Base-by-base conservation (phyloP, 148 eudicot species). In the Persicaria tinctoria region DNA sequence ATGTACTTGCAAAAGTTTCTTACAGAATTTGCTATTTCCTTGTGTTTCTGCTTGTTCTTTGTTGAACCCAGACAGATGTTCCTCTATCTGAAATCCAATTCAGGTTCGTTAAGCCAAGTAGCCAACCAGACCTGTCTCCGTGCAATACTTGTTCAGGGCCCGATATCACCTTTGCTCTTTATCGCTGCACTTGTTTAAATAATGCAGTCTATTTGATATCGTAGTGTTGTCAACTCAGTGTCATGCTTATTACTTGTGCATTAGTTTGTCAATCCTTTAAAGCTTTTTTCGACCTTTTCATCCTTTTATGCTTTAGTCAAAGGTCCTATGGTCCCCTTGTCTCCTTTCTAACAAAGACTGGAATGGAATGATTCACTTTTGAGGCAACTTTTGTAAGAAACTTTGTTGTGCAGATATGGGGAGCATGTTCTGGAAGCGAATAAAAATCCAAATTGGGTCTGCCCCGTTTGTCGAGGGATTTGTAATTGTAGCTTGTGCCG, bases 401-500 rank as follows among this genome's bases (percentile, higher is more conserved):
- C 41, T 66, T 66, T 2, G 1, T 32, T 0, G 18, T 79, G 70
- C 90, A 94, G 98, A 85, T 94, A 90, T 70, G 97, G 97, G 53
- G 98, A 94, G 80, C 84, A 94, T 84, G 89, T 94, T 23, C 87
- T 88, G 10, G 98, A 94, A 84, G 96, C 97, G 76, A 88, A 86
- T n/a, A 79, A 85, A 78, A 90, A 92, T 72, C 96, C 97, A 1
- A 62, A 90, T 46, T 94, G 98, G 98, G 54, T 87, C 79, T 94
- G 97, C 78, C 97, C 97, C 7, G 90, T 83, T 44, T 94, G 97
- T 78, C 93, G 98, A 56, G 98, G 92, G 81, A 94, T 94, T 71
- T 94, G 98, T 74, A 94, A 92, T 86, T 94, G 98, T 86, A 94
- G 98, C 76, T 84, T 94, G 85, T 92, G 98, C 78, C 80, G 98